Percentiles rank a stretch among this genome's conserved stretches.
These are phyloP conservation scores for Alternaria tenuissima DNA, from an alignment of 2,329 filamentous ascomycete genomes.

Conservation along the genomic window DNA sequence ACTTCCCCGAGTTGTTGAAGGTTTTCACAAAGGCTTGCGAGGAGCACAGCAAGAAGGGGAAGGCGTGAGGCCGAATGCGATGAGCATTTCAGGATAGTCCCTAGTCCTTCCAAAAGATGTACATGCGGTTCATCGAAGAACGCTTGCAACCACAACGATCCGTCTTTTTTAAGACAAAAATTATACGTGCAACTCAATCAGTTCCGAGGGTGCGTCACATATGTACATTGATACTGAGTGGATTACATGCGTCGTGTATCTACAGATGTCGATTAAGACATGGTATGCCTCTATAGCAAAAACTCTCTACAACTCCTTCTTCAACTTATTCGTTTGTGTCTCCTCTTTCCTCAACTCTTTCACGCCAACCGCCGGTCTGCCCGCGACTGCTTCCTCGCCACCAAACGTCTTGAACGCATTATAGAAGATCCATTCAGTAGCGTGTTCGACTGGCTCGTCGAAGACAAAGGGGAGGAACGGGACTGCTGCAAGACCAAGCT, in stretches of 20 bases:
- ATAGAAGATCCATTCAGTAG: constrained; percentile 90
- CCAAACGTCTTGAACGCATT: constrained; percentile 78
- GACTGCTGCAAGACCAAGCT: constrained; percentile 71
- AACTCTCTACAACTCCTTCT: constrained; percentile 50
- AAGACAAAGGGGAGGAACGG: constrained; percentile 86
- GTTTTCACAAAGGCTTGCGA: constrained; percentile 25
- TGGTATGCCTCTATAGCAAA: not conserved
- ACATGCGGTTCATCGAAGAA: not conserved
- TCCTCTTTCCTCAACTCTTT: constrained; percentile 49
- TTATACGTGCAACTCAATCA: not conserved
- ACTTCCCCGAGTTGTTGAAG: constrained; percentile 54
- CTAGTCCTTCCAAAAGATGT: not conserved
- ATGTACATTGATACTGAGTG: constrained; percentile 13
- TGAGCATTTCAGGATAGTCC: not conserved
- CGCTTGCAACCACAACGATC: rapidly evolving
- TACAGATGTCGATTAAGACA: not conserved
- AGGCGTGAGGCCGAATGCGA: not conserved
- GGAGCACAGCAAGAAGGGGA: not conserved
- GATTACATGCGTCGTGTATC: constrained; percentile 3
- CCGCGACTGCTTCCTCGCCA: constrained; percentile 65
- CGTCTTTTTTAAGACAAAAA: not conserved
- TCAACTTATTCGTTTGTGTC: constrained; percentile 36
- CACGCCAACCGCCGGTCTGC: constrained; percentile 50
- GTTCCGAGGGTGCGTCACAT: not conserved
- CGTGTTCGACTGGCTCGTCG: constrained; percentile 90